Base-by-base conservation (phyloP, 495 filamentous ascomycete genomes). In the Amorphotheca resinae region DNA sequence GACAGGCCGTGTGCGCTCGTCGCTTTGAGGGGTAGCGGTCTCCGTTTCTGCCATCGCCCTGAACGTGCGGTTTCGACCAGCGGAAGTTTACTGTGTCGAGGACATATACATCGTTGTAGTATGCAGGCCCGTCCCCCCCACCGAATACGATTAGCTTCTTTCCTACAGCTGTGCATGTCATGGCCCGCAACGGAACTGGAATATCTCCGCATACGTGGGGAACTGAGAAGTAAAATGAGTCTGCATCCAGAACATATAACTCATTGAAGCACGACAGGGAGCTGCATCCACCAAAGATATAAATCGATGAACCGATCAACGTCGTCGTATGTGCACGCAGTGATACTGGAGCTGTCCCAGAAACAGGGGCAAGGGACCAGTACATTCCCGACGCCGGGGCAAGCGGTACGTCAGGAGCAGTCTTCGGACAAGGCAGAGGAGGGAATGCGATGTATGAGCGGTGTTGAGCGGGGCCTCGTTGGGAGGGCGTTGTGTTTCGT, bases 331-430 rank as follows among this genome's bases (percentile, higher is more conserved):
- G 76, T 18, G 76, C 76, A 26, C 76, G 70, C 31, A 79, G 57
- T 7, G 73, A 64, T 15, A 67, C 70, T 46, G 74, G 74, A 25
- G 72, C 55, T 11, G 67, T 55, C 8, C 76, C 76, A 3, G 73
- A 77, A 7, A 66, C 60, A 1, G 69, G 69, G 12, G 74, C 75
- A 31, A 65, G 67, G 40, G 72, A 75, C 76, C 76, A 80, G 60
- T 80, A 80, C 76, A 80, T 80, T 34, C 76, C 76, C 33, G 71
- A 74, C 14, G 76, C 72, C n/a, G 76, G 76, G 8, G 76, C 74
- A 2, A 66, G 61, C 3, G 65, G 67, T 16, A 79, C 74, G 34
- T 78, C 67, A 9, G 73, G 67, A 9, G 73, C 70, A 14, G 66
- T 75, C 21, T 61, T 56, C 6, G 73, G 68, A 53, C 75, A 70